Percentiles rank a stretch among this genome's conserved stretches.
Conservation (phyloP, 441 rosid genomes). For the Syzygium malaccense region DNA sequence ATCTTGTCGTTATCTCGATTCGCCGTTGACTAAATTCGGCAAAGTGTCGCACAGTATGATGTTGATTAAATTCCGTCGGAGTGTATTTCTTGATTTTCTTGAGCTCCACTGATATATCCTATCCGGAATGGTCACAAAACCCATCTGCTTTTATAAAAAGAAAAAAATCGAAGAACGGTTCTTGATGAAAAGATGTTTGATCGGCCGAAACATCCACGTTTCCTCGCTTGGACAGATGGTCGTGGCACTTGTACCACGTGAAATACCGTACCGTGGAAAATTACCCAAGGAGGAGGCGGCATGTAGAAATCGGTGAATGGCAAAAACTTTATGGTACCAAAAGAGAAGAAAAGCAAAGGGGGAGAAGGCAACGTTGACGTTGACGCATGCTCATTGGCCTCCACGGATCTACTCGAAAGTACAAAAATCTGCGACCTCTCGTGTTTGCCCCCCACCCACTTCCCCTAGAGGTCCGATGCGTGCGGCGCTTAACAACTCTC, state of each 20-base stretch:
- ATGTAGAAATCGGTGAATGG: not conserved
- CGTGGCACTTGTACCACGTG: not conserved
- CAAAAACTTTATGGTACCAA: not conserved
- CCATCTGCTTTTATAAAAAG: too few species aligned
- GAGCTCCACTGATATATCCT: not conserved
- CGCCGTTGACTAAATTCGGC: not conserved
- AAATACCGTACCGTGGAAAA: not conserved
- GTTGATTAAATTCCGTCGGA: too few species aligned
- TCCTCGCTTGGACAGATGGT: not conserved
- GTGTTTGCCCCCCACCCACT: not conserved
- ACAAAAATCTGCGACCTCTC: not conserved
- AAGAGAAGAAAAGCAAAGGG: not conserved
- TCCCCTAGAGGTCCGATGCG: not conserved
- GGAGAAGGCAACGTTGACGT: not conserved
- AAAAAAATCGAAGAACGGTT: too few species aligned
- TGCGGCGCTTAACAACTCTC: not conserved
- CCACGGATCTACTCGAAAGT: not conserved
- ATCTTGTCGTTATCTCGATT: too few species aligned
- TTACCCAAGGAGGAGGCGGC: not conserved
- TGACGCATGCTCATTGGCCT: not conserved
- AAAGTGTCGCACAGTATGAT: too few species aligned
- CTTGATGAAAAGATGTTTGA: fast-evolving
- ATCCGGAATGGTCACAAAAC: fast-evolving
- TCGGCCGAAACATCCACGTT: too few species aligned
- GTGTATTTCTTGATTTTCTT: too few species aligned